Percentiles rank a stretch among this genome's conserved stretches.
These are phyloP conservation scores for Nakazawaea wickerhamii DNA, from an alignment of 805 yeast species.

Conservation along the genomic window DNA sequence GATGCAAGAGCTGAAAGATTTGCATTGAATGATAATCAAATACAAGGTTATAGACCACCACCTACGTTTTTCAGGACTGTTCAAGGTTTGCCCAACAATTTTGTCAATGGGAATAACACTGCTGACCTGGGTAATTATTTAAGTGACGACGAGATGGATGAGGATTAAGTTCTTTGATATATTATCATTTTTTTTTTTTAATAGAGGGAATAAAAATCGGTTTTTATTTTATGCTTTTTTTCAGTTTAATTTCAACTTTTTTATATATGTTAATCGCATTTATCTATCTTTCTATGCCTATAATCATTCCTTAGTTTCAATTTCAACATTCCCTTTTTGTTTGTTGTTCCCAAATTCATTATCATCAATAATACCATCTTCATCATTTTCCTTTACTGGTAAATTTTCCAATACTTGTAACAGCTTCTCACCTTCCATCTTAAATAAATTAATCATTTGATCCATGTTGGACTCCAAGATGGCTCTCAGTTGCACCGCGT, in stretches of 20 bases:
- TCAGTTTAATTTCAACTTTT: background rate
- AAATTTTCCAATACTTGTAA: conserved; percentile 33
- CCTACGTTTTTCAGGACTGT: background rate
- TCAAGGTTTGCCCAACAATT: background rate
- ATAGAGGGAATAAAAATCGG: background rate
- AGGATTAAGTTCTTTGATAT: background rate
- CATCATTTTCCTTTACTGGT: conserved; percentile 22
- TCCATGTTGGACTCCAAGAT: conserved; percentile 42
- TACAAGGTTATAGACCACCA: background rate
- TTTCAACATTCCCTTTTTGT: conserved; percentile 13
- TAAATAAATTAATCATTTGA: conserved; percentile 42
- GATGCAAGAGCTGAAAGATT: conserved; percentile 2
- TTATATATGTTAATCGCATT: conserved; percentile 5
- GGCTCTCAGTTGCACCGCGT: conserved; percentile 48
- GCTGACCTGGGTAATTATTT: background rate
- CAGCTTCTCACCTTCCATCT: conserved; percentile 46
- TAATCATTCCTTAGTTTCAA: background rate
- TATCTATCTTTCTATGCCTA: too few species aligned
- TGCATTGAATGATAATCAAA: background rate
- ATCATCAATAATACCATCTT: conserved; percentile 7
- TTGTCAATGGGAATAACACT: background rate
- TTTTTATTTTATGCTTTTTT: background rate
- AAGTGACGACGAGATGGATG: conserved; percentile 12
- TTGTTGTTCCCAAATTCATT: conserved; percentile 14
- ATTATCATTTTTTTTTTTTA: background rate